phyloP scores from a whole-genome alignment of 768 basidiomycete species.

The Pisolithus orientalis region DNA sequence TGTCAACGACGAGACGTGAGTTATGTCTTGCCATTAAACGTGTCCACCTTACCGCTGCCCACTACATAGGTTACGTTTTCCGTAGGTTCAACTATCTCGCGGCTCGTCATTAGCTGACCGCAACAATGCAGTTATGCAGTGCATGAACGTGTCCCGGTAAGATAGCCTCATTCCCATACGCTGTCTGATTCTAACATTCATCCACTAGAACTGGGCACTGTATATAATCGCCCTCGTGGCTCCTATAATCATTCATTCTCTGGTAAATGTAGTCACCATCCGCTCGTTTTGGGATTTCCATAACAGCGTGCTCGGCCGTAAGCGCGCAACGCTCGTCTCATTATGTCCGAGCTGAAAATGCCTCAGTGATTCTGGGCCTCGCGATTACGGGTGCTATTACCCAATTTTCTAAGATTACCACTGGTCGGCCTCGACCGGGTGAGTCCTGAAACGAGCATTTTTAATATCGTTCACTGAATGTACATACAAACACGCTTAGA shows the following conservation, averaged over 20 bases:
- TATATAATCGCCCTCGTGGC: constrained; percentile 53
- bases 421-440: constrained; percentile 89
- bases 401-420: constrained; percentile 78
- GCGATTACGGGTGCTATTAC: constrained; percentile 77
- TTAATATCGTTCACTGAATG: not conserved
- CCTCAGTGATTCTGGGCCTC: constrained; percentile 63
- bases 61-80: constrained; percentile 15
- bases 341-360: constrained; percentile 1
- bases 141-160: constrained; percentile 74
- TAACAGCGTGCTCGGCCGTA: constrained; percentile 47
- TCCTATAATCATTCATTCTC: constrained; percentile 62
- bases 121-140: constrained; percentile 47
- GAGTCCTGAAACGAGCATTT: not conserved
- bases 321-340: constrained; percentile 27
- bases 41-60: constrained; percentile 11
- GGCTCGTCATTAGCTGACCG: constrained; percentile 3
- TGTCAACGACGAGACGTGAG: constrained; percentile 65
- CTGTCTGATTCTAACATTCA: not conserved
- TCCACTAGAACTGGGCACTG: constrained; percentile 38
- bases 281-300: constrained; percentile 91
- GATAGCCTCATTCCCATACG: constrained; percentile 13
- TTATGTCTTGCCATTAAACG: not conserved
- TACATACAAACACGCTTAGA: constrained; percentile 8
- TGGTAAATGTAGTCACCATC: constrained; percentile 65
- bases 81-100: constrained; percentile 10